These are phyloP conservation scores for Crithidia mellificae DNA, from an alignment of 208 protist species.

Conservation along the genomic window DNA sequence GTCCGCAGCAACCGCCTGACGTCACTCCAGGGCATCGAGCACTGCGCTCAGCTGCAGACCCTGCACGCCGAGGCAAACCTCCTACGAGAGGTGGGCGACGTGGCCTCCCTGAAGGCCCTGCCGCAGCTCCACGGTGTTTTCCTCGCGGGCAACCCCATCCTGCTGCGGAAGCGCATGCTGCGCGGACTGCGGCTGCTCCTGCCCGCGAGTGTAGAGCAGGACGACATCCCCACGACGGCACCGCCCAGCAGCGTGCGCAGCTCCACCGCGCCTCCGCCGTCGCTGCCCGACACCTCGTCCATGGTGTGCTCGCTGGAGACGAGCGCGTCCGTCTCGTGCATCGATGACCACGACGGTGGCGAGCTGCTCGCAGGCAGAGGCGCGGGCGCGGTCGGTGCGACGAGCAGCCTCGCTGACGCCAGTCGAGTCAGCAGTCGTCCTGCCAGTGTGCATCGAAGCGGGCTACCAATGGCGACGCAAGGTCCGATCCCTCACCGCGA, in stretches of 20 bases:
- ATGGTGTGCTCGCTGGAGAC: constrained; percentile 27
- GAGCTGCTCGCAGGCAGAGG: background rate
- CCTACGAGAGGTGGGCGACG: constrained; percentile 47
- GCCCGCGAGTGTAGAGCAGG: constrained; percentile 33
- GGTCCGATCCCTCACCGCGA: background rate
- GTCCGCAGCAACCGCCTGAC: constrained; percentile 59
- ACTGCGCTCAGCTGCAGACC: constrained; percentile 45
- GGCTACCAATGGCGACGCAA: background rate
- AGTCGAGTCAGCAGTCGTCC: constrained; percentile 11
- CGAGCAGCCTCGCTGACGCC: background rate
- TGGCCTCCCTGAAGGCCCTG: constrained; percentile 42
- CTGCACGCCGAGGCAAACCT: constrained; percentile 67
- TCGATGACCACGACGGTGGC: constrained; percentile 3
- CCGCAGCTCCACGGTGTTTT: constrained; percentile 33
- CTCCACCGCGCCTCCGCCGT: constrained; percentile 31
- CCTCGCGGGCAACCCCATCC: constrained; percentile 66
- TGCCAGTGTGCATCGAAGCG: constrained; percentile 7
- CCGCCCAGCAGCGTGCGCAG: constrained; percentile 30
- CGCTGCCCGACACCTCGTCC: constrained; percentile 23
- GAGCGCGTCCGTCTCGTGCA: constrained; percentile 10
- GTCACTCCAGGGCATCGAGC: constrained; percentile 58
- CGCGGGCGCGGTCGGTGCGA: too few species aligned
- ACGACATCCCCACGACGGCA: constrained; percentile 45
- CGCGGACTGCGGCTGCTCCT: constrained; percentile 43
- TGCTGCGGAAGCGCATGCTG: constrained; percentile 45